phyloP scores from a whole-genome alignment of 2,329 filamentous ascomycete genomes.

The Aspergillus puulaauensis region DNA sequence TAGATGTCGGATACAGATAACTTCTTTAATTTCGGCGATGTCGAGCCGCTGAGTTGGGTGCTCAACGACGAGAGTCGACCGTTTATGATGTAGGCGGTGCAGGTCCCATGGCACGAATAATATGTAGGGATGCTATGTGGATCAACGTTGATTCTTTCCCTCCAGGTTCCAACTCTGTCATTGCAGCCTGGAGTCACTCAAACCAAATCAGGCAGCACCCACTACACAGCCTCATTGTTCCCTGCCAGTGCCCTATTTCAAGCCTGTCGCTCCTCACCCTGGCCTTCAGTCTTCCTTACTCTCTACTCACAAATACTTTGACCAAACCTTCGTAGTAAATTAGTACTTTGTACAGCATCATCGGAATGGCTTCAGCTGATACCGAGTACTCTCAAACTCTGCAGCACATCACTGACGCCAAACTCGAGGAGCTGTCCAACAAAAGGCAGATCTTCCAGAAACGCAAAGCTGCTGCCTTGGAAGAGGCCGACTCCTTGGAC shows the following conservation, averaged over 20 bases:
- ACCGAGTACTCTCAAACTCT: conserved; percentile 12
- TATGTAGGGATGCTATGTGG: no score
- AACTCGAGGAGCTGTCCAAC: conserved; percentile 15
- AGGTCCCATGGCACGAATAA: neutral
- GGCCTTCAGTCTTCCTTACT: neutral
- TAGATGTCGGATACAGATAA: conserved; percentile 32
- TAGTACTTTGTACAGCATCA: no score
- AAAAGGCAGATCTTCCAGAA: conserved; percentile 12
- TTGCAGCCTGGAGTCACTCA: no score
- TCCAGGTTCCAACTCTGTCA: no score
- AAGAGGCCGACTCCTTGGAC: neutral
- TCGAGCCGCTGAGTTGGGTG: conserved; percentile 20
- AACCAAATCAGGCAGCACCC: no score
- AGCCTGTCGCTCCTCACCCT: neutral
- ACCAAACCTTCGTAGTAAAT: no score
- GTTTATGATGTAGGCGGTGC: neutral
- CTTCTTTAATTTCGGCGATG: conserved; percentile 24
- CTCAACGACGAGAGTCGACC: conserved; percentile 8
- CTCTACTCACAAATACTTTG: neutral
- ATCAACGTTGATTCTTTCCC: no score
- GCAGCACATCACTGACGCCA: conserved; percentile 16
- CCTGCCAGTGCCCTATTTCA: neutral
- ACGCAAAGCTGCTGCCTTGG: conserved; percentile 5
- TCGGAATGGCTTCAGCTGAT: neutral
- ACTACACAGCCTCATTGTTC: neutral